phyloP scores from a whole-genome alignment of 495 filamentous ascomycete species.

The Aspergillus heteromorphus region DNA sequence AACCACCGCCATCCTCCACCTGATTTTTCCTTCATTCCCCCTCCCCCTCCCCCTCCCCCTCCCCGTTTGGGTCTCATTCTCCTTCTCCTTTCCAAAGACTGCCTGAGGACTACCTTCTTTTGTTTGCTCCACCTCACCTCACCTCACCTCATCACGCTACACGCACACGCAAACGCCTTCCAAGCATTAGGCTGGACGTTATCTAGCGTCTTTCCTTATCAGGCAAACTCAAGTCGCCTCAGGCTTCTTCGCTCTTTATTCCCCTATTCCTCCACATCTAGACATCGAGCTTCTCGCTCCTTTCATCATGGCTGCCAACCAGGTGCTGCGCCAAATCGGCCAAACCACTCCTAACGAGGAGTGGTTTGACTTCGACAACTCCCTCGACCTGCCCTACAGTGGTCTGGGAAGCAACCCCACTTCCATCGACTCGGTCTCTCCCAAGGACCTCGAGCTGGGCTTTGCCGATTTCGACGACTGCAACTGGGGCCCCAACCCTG shows the following conservation, averaged over 20 bases:
- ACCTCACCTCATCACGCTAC: too few species aligned
- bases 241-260: not conserved
- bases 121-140: not conserved
- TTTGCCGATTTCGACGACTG: slow-evolving; percentile 21
- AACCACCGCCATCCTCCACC: not conserved
- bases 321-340: slow-evolving; percentile 19
- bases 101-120: not conserved
- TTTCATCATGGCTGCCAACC: slow-evolving; percentile 17
- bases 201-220: not conserved
- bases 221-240: not conserved
- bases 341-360: slow-evolving; percentile 25
- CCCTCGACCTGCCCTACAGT: slow-evolving; percentile 31
- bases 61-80: too few species aligned
- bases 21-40: not conserved
- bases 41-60: not conserved
- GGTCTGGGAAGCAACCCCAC: slow-evolving; percentile 30
- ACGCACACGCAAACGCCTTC: not conserved
- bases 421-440: slow-evolving; percentile 31
- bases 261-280: not conserved
- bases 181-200: not conserved
- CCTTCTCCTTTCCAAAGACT: not conserved
- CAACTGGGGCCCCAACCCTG: slow-evolving; percentile 19
- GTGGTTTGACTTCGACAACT: slow-evolving; percentile 36
- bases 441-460: slow-evolving; percentile 26
- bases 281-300: not conserved